Conservation (phyloP, 2,329 filamentous ascomycete genomes). For the Botryotinia narcissicola region DNA sequence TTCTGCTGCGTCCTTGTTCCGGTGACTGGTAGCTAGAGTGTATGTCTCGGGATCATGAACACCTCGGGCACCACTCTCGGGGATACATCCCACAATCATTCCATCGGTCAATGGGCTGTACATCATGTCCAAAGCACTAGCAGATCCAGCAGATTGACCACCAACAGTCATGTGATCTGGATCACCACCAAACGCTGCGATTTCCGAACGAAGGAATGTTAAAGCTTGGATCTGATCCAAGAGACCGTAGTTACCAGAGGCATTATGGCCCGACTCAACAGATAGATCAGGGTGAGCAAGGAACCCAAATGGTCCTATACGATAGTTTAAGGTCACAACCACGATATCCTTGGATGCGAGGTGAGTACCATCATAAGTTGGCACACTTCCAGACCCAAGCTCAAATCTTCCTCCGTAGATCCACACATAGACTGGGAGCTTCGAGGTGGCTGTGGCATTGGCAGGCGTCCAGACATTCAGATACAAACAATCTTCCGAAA, state of each 20-base stretch:
- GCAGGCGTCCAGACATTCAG: neutral
- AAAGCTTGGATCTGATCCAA: conserved; percentile 52
- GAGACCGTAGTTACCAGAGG: conserved; percentile 64
- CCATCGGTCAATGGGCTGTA: conserved; percentile 32
- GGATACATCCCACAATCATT: conserved; percentile 36
- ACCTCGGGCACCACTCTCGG: conserved; percentile 38
- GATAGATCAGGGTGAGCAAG: conserved; percentile 32
- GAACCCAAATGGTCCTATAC: conserved; percentile 38
- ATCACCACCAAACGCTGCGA: conserved; percentile 63
- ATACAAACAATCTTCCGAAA: conserved; percentile 9
- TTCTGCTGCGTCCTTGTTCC: neutral
- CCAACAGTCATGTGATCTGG: conserved; percentile 63
- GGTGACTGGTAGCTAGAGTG: neutral
- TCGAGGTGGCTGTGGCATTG: conserved; percentile 22
- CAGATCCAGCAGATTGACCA: conserved; percentile 61
- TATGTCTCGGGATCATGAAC: conserved; percentile 36
- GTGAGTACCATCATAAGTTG: conserved; percentile 44
- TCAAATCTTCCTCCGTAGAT: conserved; percentile 44
- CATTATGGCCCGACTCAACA: conserved; percentile 17
- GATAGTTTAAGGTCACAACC: conserved; percentile 47
- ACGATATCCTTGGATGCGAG: conserved; percentile 45
- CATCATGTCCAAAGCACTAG: conserved; percentile 31
- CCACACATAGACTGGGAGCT: conserved; percentile 44
- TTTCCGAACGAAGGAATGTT: conserved; percentile 42
- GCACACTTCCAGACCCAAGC: conserved; percentile 41